These are phyloP conservation scores for Diaporthe helianthi DNA, from an alignment of 2,329 filamentous ascomycete species.

Conservation along the genomic window DNA sequence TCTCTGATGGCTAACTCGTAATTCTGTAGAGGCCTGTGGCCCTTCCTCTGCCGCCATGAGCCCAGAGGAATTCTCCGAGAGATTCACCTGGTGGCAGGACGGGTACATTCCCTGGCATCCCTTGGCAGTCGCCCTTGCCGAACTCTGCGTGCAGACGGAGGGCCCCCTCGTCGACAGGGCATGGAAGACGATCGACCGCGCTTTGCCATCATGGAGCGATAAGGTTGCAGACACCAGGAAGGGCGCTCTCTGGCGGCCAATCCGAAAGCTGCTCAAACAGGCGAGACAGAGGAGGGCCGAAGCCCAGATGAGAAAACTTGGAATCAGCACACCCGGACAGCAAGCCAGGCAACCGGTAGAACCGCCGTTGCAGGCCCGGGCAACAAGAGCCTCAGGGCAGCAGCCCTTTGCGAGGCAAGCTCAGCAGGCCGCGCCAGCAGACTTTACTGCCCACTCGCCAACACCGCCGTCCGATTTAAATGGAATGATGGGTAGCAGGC, in stretches of 20 bases:
- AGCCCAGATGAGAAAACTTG: slow-evolving; percentile 41
- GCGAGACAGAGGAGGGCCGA: slow-evolving; percentile 51
- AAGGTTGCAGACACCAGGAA: slow-evolving; percentile 57
- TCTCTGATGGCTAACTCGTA: too few relatives aligned
- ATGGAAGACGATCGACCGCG: slow-evolving; percentile 56
- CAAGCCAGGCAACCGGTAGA: not conserved
- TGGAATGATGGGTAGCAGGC: not conserved
- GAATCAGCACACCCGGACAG: slow-evolving; percentile 31
- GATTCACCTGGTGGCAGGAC: slow-evolving; percentile 56
- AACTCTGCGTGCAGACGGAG: slow-evolving; percentile 56
- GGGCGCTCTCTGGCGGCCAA: slow-evolving; percentile 61
- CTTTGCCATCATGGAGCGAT: slow-evolving; percentile 51
- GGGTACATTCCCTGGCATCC: slow-evolving; percentile 64
- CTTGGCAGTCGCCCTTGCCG: slow-evolving; percentile 58
- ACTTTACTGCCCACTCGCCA: not conserved
- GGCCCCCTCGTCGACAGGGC: slow-evolving; percentile 55
- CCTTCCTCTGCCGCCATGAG: slow-evolving; percentile 44
- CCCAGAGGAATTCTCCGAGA: slow-evolving; percentile 36
- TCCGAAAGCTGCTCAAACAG: slow-evolving; percentile 59
- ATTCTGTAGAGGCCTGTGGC: slow-evolving; percentile 43
- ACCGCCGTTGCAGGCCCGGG: not conserved
- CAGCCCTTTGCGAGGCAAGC: not conserved
- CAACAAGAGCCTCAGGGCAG: not conserved
- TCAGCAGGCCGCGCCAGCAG: not conserved
- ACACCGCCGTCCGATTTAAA: not conserved